Base-by-base conservation (phyloP, 2,329 filamentous ascomycete genomes). In the Paecilomyces niveus region DNA sequence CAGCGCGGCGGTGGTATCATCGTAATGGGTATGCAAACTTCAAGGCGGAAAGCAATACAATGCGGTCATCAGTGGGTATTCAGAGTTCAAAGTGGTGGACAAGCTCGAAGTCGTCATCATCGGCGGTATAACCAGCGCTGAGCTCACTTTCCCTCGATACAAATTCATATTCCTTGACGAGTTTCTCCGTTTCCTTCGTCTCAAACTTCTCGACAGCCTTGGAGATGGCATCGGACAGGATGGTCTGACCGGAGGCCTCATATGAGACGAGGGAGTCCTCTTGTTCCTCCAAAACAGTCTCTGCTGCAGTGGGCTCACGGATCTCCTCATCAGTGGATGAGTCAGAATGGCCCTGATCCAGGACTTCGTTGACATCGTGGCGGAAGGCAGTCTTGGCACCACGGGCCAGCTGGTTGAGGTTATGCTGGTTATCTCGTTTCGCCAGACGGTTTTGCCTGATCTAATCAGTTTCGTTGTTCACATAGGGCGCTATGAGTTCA, bases 101-200 rank as follows among this genome's bases (percentile, higher is more conserved):
- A 50, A 78, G 57, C 67, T 78, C 75, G 61, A 77, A 78, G 56
- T 77, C 76, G 52, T 74, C 72, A 26, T 74, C 72, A 22, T 70
- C 68, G 5, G 68, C 70, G 3, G 65, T 61, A 59, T 71, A 70
- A 29, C 68, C 67, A 29, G 51, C 57, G 22, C 61, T 57, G 2
- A 55, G 32, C 60, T 75, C 73, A 33, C 72, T 70, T 56, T 73
- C 70, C 18, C 66, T 66, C 26, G 78, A 63, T 75, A 80, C 64
- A 76, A 78, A 78, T 67, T 85, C 83, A 64, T 85, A 86, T 72
- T 86, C 83, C 73, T 80, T 82, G 69, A 84, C 80, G 54, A 86
- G 70, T 72, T 84, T 83, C 71, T 84, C 81, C 1, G 82, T 85
- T 72, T 84, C 80, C 65, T 80, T 80, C 61, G 79, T 81, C 72